These are phyloP conservation scores for Emmonsiellopsis sp. DNA, from an alignment of 2,329 filamentous ascomycete genomes.

Conservation along the genomic window DNA sequence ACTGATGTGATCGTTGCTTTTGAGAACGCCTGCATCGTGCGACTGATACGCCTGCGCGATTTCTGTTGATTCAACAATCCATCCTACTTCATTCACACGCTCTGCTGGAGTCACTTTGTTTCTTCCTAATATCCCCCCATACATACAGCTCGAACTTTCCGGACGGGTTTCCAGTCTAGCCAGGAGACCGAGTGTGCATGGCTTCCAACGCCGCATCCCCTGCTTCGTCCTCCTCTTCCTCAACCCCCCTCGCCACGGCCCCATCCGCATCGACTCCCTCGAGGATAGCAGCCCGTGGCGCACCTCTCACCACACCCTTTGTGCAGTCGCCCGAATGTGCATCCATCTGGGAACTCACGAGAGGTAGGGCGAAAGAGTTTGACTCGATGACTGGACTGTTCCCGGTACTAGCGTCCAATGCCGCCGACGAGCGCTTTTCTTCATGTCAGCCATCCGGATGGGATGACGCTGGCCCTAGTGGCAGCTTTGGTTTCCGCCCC, in stretches of 20 bases:
- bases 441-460: slow-evolving; percentile 2
- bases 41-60: no score
- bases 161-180: neutral
- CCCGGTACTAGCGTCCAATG: neutral
- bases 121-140: neutral
- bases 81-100: no score
- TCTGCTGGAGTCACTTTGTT: neutral
- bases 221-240: neutral
- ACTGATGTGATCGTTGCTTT: no score
- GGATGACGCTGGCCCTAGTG: neutral
- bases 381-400: neutral
- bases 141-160: neutral
- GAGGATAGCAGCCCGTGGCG: neutral
- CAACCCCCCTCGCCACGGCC: neutral
- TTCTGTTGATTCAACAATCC: no score
- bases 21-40: no score
- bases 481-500: neutral
- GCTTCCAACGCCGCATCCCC: neutral
- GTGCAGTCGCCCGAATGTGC: neutral
- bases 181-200: neutral
- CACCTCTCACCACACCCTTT: neutral
- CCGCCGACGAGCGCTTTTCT: neutral
- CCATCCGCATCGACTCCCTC: neutral
- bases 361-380: neutral
- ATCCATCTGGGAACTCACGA: neutral